Evolutionary conservation across 371 early-diverging fungal genomes (phyloP), one percentile per base, ranked within the genome.

Genomic region (Conidiobolus coronatus): DNA sequence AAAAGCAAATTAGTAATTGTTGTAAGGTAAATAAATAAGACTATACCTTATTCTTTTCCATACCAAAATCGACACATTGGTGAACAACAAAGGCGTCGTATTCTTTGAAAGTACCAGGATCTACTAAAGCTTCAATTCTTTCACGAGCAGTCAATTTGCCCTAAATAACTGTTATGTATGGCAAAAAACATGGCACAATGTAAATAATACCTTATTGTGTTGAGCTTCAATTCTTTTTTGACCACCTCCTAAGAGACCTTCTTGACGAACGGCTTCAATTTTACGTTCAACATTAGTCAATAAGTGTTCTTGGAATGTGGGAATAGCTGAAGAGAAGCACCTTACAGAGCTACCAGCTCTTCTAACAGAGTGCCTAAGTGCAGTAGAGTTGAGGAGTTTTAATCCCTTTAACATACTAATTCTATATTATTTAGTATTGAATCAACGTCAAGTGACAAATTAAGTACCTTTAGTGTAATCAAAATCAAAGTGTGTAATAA

Each of bases 101-200:
- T 62, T 94, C 95, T 42, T 81, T 71, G 73, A 94, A 91, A 0
- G 86, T 78, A 15, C 73, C 74, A 8, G 67, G 54, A 59, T 94
- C 95, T 20, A 94, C 52, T 46, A 94, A 64, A n/a, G 93, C 65
- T 48, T 70, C 71, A 35, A 92, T 60, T 18, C 95, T 70, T 62
- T 94, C 95, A 48, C 95, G 74, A 37, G 92, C 93, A n/a, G 95
- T 91, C 34, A 94, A 65, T 61, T 92, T 92, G 38, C 95, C 93
- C 81, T 88, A 45, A 18, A 12, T 39, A 36, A 14, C n/a, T 17
- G 14, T 29, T 29, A 14, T 5, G 9, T 6, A 24, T 17, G 13
- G 11, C 12, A 4, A 43, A 21, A 39, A 24, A 15, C 14, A 20
- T 20, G 15, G 18, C 35, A 17, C 17, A n/a, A 38, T 29, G 15